Base-by-base conservation (phyloP, 352 stramenopile genomes). In the Globisporangium ultimum region DNA sequence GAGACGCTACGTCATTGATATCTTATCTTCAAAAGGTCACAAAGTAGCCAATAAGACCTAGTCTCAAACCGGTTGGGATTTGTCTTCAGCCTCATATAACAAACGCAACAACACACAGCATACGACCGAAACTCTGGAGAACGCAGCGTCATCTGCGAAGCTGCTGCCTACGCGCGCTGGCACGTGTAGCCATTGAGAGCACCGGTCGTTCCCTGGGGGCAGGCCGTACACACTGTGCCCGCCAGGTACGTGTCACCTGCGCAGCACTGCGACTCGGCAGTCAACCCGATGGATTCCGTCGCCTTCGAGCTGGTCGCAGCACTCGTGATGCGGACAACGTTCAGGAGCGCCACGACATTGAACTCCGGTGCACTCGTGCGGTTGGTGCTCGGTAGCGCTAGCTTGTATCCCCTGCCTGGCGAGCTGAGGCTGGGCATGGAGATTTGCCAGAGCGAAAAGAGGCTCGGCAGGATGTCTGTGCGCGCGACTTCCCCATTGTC, bases 131-230 rank as follows among this genome's bases (percentile, higher is more conserved):
- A 2, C 5, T 2, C n/a, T 32, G 24, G 24, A 32, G 24, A 32
- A 32, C 5, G 24, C 5, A 5, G 5, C 24, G 5, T 5, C 24
- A 32, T 32, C 2, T 32, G 24, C 24, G 5, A 32, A 32, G 24
- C 24, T 43, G 38, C 38, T 43, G 38, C 14, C 40, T 45, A 42
- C 46, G 32, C 32, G 21, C 56, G 56, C 40, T 62, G 56, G 17
- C 56, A 62, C 36, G 56, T 41, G 56, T 62, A 62, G 12, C 56
- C 56, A 34, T 62, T 62, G 18, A 62, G 40, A 10, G 56, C 56
- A 13, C 56, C 56, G 12, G 40, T 51, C 6, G 56, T 55, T 1
- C 56, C 56, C 2, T 2, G 12, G 6, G 56, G 56, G n/a, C 56
- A 62, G 8, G 12, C 17, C 13, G 40, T 8, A 18, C 40, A 45